Base-by-base conservation (phyloP, 2,329 filamentous ascomycete species). In the Pezicula rhizophila region DNA sequence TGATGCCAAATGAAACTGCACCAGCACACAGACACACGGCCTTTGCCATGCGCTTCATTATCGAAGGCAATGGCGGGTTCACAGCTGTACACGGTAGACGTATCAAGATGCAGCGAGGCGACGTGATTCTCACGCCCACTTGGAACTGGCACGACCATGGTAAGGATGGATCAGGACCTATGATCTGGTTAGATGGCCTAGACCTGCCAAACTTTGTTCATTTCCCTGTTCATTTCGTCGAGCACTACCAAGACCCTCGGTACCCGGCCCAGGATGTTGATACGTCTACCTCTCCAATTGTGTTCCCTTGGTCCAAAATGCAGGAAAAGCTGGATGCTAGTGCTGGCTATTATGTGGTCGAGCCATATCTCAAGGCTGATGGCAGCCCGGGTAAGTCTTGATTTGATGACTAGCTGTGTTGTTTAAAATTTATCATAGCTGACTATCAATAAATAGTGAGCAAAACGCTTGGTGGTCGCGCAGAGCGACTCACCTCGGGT, bases 101-200 rank as follows among this genome's bases (percentile, higher is more conserved):
- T 47, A 75, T 82, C 53, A 62, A 66, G 2, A 75, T 82, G 60
- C 57, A 67, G 17, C 67, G 71, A 2, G 77, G 77, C 8, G 78
- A 81, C 52, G 74, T 81, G 1, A 75, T 81, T 12, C 61, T 80
- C 1, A 82, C 78, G 0, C 78, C 77, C 0, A 73, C 70, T 0
- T 81, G 78, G 78, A 74, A 79, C 57, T 81, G 75, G 70, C 78
- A 80, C 51, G 78, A 81, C 51, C 78, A 82, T 49, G 78, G 78
- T 3, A 80, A 80, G 42, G 76, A 81, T 49, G 73, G 76, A 8
- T 65, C 67, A 1, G 68, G 67, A 1, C 75, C 76, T 0, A 74
- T 80, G 60, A 73, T 82, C 25, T 82, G 78, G 78, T 65, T 82
- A 1, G 78, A 81, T 56, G 75, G 71, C 4, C 60, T 82, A 1